Conservation (phyloP, 441 rosid genomes). For the Mallotus japonicus region DNA sequence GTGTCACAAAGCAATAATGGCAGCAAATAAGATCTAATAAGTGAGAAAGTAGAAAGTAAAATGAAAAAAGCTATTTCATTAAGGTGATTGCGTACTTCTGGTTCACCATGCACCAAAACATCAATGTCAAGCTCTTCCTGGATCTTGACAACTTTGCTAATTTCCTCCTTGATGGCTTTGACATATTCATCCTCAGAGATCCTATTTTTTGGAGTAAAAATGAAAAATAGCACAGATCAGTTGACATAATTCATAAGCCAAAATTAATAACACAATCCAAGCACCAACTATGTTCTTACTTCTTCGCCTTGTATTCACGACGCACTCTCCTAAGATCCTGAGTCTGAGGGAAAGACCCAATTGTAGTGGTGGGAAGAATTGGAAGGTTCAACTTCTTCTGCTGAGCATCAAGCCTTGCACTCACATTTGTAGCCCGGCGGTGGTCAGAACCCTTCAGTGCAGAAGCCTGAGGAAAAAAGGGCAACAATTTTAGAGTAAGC, state of each 20-base stretch:
- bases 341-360: conserved; percentile 97
- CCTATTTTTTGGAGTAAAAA: conserved; percentile 33
- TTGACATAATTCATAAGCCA: background rate
- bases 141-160: conserved; percentile 79
- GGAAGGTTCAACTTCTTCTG: conserved; percentile 97
- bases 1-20: conserved; percentile 21
- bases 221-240: background rate
- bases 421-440: conserved; percentile 80
- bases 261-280: background rate
- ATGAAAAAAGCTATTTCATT: background rate
- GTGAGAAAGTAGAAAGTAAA: background rate
- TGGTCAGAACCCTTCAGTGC: conserved; percentile 90
- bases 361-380: conserved; percentile 88
- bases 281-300: conserved; percentile 45
- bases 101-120: conserved; percentile 97
- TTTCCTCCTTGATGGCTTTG: conserved; percentile 86
- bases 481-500: background rate
- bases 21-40: background rate
- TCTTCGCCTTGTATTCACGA: conserved; percentile 95
- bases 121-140: conserved; percentile 95
- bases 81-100: conserved; percentile 55
- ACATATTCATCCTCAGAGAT: conserved; percentile 83
- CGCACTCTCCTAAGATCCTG: conserved; percentile 91
- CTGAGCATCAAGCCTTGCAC: conserved; percentile 87
- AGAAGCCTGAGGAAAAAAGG: conserved; percentile 59